These are phyloP conservation scores for Mortierella sp. DNA, from an alignment of 371 early-diverging fungal species.

Conservation along the genomic window DNA sequence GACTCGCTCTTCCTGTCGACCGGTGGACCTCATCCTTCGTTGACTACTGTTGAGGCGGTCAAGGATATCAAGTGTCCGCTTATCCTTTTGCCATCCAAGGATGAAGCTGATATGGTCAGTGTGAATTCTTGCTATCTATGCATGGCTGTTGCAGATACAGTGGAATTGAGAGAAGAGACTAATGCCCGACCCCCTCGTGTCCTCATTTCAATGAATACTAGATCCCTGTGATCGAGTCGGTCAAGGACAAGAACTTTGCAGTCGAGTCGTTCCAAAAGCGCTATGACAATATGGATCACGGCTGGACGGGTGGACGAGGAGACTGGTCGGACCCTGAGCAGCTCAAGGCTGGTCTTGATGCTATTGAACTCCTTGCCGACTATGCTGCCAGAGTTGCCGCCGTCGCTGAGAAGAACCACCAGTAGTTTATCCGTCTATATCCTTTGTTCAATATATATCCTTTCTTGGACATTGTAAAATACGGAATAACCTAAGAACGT, in stretches of 20 bases:
- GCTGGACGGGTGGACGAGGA: slow-evolving; percentile 46
- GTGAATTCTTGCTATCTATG: not conserved
- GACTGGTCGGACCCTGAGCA: slow-evolving; percentile 39
- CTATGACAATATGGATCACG: slow-evolving; percentile 39
- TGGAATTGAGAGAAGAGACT: no score
- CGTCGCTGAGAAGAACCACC: slow-evolving; percentile 16
- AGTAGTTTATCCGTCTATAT: no score
- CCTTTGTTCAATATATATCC: no score
- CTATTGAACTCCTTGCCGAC: slow-evolving; percentile 21
- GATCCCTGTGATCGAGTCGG: slow-evolving; percentile 30
- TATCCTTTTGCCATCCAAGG: slow-evolving; percentile 45
- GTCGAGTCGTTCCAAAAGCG: slow-evolving; percentile 43
- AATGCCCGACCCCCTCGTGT: not conserved
- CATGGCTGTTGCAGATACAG: not conserved
- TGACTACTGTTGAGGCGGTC: slow-evolving; percentile 26
- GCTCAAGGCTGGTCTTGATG: slow-evolving; percentile 27
- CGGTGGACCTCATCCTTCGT: slow-evolving; percentile 51
- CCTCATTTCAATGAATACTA: not conserved
- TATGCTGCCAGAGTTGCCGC: slow-evolving; percentile 27
- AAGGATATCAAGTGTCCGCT: slow-evolving; percentile 42
- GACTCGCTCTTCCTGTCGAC: slow-evolving; percentile 23
- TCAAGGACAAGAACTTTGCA: slow-evolving; percentile 42
- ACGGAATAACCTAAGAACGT: no score
- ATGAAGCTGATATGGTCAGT: slow-evolving; percentile 55
- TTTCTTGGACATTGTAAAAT: no score